These are phyloP conservation scores for Bryoglossum gracile DNA, from an alignment of 495 filamentous ascomycete species.

Conservation along the genomic window DNA sequence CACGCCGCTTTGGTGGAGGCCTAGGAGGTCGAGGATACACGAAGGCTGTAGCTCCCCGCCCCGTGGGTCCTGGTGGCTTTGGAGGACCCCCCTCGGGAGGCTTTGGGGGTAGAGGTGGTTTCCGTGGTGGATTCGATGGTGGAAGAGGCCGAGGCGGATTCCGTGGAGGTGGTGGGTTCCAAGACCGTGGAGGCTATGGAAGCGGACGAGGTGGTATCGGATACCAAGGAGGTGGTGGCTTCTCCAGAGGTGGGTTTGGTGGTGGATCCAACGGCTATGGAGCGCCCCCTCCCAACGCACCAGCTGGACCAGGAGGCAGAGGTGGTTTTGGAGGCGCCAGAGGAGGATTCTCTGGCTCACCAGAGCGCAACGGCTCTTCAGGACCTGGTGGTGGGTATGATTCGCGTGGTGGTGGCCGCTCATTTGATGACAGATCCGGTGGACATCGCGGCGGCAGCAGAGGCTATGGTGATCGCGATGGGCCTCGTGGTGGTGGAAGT, in stretches of 20 bases:
- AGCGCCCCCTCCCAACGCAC: conserved; percentile 64
- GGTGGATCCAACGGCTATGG: conserved; percentile 37
- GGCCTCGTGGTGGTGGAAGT: conserved; percentile 47
- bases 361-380: conserved; percentile 27
- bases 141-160: conserved; percentile 50
- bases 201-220: conserved; percentile 56
- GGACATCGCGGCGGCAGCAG: conserved; percentile 54
- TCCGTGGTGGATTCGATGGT: conserved; percentile 31
- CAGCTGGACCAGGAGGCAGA: conserved; percentile 62
- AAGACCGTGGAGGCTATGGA: conserved; percentile 44
- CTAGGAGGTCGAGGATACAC: conserved; percentile 91
- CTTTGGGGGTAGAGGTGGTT: conserved; percentile 46
- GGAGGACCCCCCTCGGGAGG: conserved; percentile 30
- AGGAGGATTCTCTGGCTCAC: conserved; percentile 32
- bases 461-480: conserved; percentile 47
- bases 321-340: conserved; percentile 48
- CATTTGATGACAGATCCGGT: conserved; percentile 56
- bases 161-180: conserved; percentile 42
- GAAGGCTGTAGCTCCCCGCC: conserved; percentile 68
- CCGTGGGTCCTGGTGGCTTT: conserved; percentile 58
- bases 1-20: conserved; percentile 84
- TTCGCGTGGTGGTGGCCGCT: conserved; percentile 48
- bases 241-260: too few species aligned
- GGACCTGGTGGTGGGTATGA: conserved; percentile 52
- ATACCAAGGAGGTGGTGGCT: conserved; percentile 38